Base-by-base conservation (phyloP, 768 basidiomycete genomes). In the Tephrocybe sp. region DNA sequence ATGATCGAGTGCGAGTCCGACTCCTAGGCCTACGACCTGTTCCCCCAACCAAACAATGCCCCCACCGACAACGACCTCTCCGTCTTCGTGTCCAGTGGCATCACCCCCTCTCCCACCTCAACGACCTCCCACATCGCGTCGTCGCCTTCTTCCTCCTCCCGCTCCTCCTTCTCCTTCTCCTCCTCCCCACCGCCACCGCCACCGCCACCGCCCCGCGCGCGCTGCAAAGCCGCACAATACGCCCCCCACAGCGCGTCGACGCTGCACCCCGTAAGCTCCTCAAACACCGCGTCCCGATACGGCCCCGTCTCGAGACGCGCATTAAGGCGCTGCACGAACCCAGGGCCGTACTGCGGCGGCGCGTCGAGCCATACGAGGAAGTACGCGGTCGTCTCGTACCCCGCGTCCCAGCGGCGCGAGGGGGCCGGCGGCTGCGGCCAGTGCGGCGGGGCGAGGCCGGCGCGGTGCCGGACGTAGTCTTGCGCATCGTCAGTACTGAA, bases 381-480 rank as follows among this genome's bases (percentile, higher is more conserved):
- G 64, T 79, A 90, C 2, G 77, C 88, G 1, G 89, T 92, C 23
- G 73, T 75, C 33, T 82, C 80, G 64, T 91, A 92, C 12, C 90
- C 90, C n/a, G 76, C 82, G 54, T 92, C 88, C 90, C 90, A 91
- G 54, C 65, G 69, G 3, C 65, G 63, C 25, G 70, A 72, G 15
- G 9, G 34, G 15, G 6, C 7, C 7, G 34, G 34, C 7, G 34
- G 34, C 7, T 4, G 4, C 8, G 34, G 34, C 34, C 34, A 36
- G 15, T 36, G 34, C 8, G 34, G 34, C 4, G 34, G 34, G 3
- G 25, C 8, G 17, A 45, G n/a, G n/a, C n/a, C n/a, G n/a, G 80
- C 78, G 34, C 75, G 74, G 26, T 88, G 68, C 48, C 90, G 81
- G 30, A 91, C 86, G 66, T 79, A 91, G 64, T 92, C 90, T 85